Evolutionary conservation across 2,329 filamentous ascomycete species (phyloP).

Genomic region (Stagonosporopsis chrysanthemi): DNA sequence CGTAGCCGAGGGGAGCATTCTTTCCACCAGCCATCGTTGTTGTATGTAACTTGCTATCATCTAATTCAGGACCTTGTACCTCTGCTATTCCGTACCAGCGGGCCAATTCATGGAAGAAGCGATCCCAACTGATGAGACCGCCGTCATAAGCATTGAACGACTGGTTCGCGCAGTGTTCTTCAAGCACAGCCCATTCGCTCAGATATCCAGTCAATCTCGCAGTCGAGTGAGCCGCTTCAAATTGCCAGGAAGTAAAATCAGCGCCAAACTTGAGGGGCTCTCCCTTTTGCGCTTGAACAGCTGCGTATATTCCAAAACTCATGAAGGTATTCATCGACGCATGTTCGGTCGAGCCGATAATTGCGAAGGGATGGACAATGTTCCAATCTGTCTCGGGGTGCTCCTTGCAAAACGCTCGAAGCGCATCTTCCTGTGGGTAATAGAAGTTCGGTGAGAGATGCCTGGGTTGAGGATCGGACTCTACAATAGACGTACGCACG

Average conservation of each 20-base stretch:
- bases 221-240: slow-evolving; percentile 16
- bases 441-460: slow-evolving; percentile 26
- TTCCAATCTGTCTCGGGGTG: slow-evolving; percentile 20
- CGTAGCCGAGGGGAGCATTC: slow-evolving; percentile 14
- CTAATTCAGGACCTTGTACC: not conserved
- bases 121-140: slow-evolving; percentile 9
- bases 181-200: slow-evolving; percentile 23
- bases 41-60: slow-evolving; percentile 1
- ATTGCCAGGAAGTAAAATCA: slow-evolving; percentile 18
- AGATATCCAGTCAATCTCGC: slow-evolving; percentile 23
- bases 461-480: slow-evolving; percentile 25
- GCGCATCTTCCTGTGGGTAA: slow-evolving; percentile 23
- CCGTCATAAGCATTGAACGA: slow-evolving; percentile 18
- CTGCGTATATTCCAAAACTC: slow-evolving; percentile 17
- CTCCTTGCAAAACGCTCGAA: slow-evolving; percentile 8
- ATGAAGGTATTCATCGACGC: slow-evolving; percentile 23
- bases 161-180: slow-evolving; percentile 19
- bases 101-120: slow-evolving; percentile 22
- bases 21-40: slow-evolving; percentile 4
- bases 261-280: slow-evolving; percentile 13
- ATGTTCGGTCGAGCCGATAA: slow-evolving; percentile 16
- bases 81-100: slow-evolving; percentile 15
- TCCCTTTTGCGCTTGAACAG: slow-evolving; percentile 20
- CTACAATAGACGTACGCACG: slow-evolving; percentile 14
- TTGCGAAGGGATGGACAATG: slow-evolving; percentile 12